Conservation (phyloP, 202 grass and related monocot species). For the Setaria italica region DNA sequence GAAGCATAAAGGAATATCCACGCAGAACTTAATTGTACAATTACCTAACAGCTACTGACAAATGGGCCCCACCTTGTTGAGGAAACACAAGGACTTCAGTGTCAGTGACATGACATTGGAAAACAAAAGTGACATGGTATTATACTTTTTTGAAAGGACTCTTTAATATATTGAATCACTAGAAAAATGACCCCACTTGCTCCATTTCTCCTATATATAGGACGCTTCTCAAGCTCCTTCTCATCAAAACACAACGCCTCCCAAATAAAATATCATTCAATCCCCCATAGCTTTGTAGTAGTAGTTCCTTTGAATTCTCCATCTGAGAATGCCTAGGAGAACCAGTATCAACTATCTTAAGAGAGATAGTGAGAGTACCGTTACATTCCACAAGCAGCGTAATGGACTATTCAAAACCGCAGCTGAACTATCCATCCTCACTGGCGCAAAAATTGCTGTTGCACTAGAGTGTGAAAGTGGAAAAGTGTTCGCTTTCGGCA, state of each 20-base stretch:
- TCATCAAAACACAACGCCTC: neutral
- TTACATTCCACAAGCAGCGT: constrained; percentile 43
- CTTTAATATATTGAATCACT: neutral
- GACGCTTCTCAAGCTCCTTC: neutral
- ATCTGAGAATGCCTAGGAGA: constrained; percentile 23
- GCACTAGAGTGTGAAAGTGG: constrained; percentile 8
- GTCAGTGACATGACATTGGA: neutral
- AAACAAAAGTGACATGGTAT: neutral
- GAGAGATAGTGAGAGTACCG: neutral
- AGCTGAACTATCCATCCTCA: constrained; percentile 28
- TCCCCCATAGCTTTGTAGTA: neutral
- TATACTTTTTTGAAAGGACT: neutral
- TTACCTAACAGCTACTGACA: neutral
- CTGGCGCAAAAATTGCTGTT: constrained; percentile 26
- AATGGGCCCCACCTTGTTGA: neutral
- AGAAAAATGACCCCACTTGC: neutral
- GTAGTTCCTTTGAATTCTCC: neutral
- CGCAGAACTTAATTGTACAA: neutral
- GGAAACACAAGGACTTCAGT: neutral
- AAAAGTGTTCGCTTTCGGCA: constrained; percentile 43
- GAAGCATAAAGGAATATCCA: neutral
- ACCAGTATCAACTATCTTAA: neutral
- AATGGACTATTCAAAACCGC: constrained; percentile 24
- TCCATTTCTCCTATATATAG: neutral
- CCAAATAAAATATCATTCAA: neutral